Evolutionary conservation across 2,329 filamentous ascomycete genomes (phyloP).

Genomic region (Neonectria faginata): DNA sequence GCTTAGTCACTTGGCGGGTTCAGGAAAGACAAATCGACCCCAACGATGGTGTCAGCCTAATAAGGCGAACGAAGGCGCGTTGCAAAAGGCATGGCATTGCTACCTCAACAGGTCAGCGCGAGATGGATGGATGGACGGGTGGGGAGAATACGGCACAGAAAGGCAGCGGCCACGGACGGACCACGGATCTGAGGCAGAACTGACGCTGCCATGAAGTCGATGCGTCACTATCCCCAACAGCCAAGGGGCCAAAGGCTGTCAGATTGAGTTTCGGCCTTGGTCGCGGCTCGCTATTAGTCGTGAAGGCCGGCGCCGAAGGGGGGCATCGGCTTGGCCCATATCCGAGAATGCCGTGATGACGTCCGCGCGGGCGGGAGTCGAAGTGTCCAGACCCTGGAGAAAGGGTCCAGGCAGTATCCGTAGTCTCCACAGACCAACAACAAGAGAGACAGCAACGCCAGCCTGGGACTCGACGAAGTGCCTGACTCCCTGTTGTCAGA

Average conservation of each 20-base stretch:
- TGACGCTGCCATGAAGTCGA: background rate
- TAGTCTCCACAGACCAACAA: too few relatives aligned
- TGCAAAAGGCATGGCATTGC: background rate
- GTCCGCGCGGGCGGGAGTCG: background rate
- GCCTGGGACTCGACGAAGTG: too few relatives aligned
- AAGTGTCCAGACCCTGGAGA: background rate
- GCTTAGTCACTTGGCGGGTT: conserved; percentile 15
- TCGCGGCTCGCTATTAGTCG: background rate
- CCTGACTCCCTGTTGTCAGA: too few relatives aligned
- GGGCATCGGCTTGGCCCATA: background rate
- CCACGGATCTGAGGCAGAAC: background rate
- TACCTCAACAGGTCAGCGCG: background rate
- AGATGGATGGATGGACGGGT: background rate
- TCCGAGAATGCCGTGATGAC: background rate
- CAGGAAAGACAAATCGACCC: background rate
- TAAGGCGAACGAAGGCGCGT: background rate
- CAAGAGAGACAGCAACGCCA: too few relatives aligned
- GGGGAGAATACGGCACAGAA: too few relatives aligned
- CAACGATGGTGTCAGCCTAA: conserved; percentile 8
- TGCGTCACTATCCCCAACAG: background rate
- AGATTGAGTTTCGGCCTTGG: background rate
- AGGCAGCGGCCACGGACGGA: background rate
- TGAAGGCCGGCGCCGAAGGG: background rate
- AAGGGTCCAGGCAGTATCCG: too few relatives aligned
- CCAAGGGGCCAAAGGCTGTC: background rate